Conservation (phyloP, 1,284 basidiomycete species). For the Tremellales sp. region DNA sequence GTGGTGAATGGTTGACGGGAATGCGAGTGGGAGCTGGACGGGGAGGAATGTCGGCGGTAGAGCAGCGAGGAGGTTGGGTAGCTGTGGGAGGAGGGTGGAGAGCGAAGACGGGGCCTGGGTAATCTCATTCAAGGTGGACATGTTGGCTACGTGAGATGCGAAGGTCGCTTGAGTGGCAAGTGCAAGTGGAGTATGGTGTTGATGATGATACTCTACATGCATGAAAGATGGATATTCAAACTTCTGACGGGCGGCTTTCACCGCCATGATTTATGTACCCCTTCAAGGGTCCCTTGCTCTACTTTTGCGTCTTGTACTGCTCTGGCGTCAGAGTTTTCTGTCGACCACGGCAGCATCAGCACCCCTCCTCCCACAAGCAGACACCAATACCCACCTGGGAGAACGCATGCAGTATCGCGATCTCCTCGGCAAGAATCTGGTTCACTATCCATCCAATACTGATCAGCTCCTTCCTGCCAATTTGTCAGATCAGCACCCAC, state of each 20-base stretch:
- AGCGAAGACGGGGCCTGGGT: too few relatives aligned
- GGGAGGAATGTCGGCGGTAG: conserved; percentile 28
- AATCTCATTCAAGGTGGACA: too few relatives aligned
- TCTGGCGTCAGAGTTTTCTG: conserved; percentile 47
- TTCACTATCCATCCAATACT: conserved; percentile 30
- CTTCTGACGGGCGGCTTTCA: too few relatives aligned
- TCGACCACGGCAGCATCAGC: not conserved
- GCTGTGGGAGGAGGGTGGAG: conserved; percentile 11
- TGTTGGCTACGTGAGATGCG: not conserved
- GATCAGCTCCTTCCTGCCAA: not conserved
- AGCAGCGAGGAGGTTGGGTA: conserved; percentile 8
- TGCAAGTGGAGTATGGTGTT: not conserved
- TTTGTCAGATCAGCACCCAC: conserved; percentile 23
- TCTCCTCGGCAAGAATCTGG: conserved; percentile 44
- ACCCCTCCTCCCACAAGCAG: not conserved
- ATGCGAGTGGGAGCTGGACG: conserved; percentile 28
- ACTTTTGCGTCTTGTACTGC: conserved; percentile 43
- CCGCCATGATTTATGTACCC: not conserved
- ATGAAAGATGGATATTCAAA: not conserved
- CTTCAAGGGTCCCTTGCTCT: not conserved
- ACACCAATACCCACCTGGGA: conserved; percentile 35
- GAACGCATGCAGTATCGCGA: conserved; percentile 45
- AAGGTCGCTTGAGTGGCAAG: not conserved
- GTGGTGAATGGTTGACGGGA: conserved; percentile 29
- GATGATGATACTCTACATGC: not conserved